Base-by-base conservation (phyloP, 2,329 filamentous ascomycete genomes). In the Penicillium vulpinum region DNA sequence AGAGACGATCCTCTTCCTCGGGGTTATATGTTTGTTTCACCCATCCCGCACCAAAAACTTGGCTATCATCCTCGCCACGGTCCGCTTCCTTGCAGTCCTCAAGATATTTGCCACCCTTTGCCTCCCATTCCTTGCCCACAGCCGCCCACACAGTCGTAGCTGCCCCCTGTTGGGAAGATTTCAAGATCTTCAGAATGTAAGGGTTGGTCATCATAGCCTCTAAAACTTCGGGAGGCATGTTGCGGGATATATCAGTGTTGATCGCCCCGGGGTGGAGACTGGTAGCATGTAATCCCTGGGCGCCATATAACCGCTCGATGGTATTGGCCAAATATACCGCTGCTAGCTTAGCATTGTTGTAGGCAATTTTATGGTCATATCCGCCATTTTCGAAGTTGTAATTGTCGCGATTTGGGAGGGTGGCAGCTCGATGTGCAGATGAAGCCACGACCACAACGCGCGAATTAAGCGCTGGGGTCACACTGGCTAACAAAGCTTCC, bases 251-350 rank as follows among this genome's bases (percentile, higher is more conserved):
- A 39, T 60, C 7, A 16, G 28, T 38, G 22, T 58, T 57, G 33
- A 63, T 44, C 1, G 44, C 39, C 9, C 83, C 81, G 0, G 82
- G 83, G 53, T 82, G 78, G 6, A 82, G 53, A 21, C 73, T 73
- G 16, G 71, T 66, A 0, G 74, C 80, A 51, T 81, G 80, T 0
- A 85, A 59, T 2, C 78, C 76, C 4, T 69, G 62, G 0, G 65
- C 26, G 2, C 77, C 79, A 59, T 81, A 84, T 0, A 73, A 74
- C 1, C 81, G 74, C 31, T 84, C 81, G 26, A 84, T 73, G 54
- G 82, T 75, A 57, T 79, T 82, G 4, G 81, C 77, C 51, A 80
- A 77, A 60, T 76, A 80, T 18, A 83, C 74, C 56, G 80, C 81
- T 5, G 82, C 81, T 0, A 76, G 75, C 62, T 85, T 85, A 38